Conservation (phyloP, 352 stramenopile genomes). For the Phytopythium mirpurense region DNA sequence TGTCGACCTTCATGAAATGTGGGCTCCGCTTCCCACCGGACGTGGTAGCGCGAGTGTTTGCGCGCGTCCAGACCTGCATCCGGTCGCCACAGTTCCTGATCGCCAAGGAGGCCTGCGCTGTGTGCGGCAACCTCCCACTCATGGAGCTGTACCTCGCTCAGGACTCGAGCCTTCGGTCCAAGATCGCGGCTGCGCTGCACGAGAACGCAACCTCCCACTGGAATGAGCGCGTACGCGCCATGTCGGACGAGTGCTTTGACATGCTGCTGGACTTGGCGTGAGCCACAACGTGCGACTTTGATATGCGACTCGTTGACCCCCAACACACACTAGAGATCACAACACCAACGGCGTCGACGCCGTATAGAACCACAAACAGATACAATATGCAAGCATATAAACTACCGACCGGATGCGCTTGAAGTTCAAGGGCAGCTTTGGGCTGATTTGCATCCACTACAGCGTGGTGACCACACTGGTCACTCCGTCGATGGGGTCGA, state of each 20-base stretch:
- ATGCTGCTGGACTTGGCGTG: conserved; percentile 73
- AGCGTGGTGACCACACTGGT: neutral
- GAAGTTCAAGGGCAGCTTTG: neutral
- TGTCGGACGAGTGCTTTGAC: conserved; percentile 81
- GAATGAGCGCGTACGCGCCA: conserved; percentile 71
- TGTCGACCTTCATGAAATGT: conserved; percentile 55
- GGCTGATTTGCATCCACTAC: neutral
- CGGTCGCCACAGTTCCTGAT: conserved; percentile 69
- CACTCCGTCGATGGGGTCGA: no score
- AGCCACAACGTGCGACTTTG: no score
- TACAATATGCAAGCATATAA: conserved; percentile 3
- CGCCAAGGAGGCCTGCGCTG: conserved; percentile 55
- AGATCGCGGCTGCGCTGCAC: conserved; percentile 57
- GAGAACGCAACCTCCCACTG: conserved; percentile 61
- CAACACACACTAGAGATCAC: no score
- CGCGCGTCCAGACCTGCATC: conserved; percentile 44
- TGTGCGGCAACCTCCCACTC: conserved; percentile 61
- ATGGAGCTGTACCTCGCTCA: conserved; percentile 64
- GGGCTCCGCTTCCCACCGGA: conserved; percentile 46
- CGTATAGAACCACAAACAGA: neutral
- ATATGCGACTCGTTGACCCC: no score
- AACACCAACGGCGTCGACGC: no score
- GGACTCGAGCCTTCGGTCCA: conserved; percentile 50
- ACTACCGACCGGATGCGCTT: neutral
- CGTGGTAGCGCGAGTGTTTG: conserved; percentile 44